Evolutionary conservation across 2,329 filamentous ascomycete genomes (phyloP), one percentile per base, ranked within the genome.

Genomic region (Hypoxylon sp.): DNA sequence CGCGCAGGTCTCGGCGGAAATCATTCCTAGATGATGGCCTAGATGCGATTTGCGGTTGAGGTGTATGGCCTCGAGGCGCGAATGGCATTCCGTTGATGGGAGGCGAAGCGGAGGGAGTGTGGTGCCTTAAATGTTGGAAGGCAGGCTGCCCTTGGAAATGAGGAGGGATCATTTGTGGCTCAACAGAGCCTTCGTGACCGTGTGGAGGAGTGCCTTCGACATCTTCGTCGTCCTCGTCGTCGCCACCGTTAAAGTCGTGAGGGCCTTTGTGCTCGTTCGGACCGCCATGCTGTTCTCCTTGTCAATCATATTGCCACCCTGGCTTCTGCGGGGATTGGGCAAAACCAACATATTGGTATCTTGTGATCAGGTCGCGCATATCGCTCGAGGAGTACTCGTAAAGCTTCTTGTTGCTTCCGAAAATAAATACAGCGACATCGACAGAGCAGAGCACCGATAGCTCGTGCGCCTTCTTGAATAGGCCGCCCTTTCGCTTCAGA

Each of bases 381-480:
- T 97, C 93, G 72, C 89, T 85, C 16, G 95, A 98, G 11, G 94
- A 98, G 79, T 97, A 99, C 80, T 99, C 93, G 80, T 98, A 97
- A 24, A 99, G 86, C 82, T 98, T 98, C 86, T 98, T 99, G 81
- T 99, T 99, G 81, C 93, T 94, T 69, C 95, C 95, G 77, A 98
- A 98, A 75, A 99, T 97, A 79, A 99, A 96, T 75, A 99, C 96
- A 40, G 96, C 96, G 72, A 99, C 96, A 79, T 99, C 96, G 78
- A 99, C 96, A 38, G 94, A 97, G 80, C 96, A 99, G 68, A 99
- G 90, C 48, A 99, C 96, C 55, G 95, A 97, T 54, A 99, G 87
- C 85, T 99, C 96, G 79, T 99, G 94, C 56, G 96, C 96, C 87
- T 99, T 99, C 85, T 99, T 99, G 87, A 99, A 99, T 51, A 99